These are phyloP conservation scores for Cercospora citrullina DNA, from an alignment of 2,329 filamentous ascomycete species.

Conservation along the genomic window DNA sequence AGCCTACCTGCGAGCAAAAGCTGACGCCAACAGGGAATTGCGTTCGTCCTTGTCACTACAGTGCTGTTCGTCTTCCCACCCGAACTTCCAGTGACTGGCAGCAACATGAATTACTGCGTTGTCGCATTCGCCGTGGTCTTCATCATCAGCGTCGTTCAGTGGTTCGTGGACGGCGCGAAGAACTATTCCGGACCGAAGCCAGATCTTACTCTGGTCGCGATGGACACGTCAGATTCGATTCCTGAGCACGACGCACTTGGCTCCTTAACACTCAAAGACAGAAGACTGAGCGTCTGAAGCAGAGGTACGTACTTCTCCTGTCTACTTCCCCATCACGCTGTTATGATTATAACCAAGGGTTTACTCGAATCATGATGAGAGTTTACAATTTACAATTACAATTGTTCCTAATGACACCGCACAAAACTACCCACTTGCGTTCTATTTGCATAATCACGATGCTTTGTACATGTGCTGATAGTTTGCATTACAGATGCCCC, in stretches of 20 bases:
- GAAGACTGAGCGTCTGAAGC: conserved; percentile 11
- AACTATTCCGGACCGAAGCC: conserved; percentile 56
- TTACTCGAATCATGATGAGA: conserved; percentile 29
- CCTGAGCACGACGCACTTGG: conserved; percentile 19
- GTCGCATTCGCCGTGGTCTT: conserved; percentile 60
- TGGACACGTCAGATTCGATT: conserved; percentile 22
- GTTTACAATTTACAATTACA: conserved; percentile 29
- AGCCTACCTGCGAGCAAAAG: neutral
- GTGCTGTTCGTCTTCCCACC: conserved; percentile 76
- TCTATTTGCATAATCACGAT: neutral
- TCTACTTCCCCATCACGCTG: conserved; percentile 4
- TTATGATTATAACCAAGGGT: conserved; percentile 30
- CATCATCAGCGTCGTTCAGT: conserved; percentile 58
- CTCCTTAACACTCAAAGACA: conserved; percentile 14
- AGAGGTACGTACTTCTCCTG: conserved; percentile 21
- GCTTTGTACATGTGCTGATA: neutral
- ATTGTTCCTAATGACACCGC: conserved; percentile 34
- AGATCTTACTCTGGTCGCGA: conserved; percentile 35
- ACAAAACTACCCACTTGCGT: neutral
- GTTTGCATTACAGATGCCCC: neutral
- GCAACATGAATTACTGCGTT: conserved; percentile 67
- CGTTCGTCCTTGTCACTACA: conserved; percentile 68
- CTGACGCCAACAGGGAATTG: conserved; percentile 50
- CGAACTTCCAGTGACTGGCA: conserved; percentile 60
- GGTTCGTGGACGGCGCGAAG: conserved; percentile 62